These are phyloP conservation scores for Strobilomyces echinocephalus DNA, from an alignment of 768 basidiomycete species.

Conservation along the genomic window DNA sequence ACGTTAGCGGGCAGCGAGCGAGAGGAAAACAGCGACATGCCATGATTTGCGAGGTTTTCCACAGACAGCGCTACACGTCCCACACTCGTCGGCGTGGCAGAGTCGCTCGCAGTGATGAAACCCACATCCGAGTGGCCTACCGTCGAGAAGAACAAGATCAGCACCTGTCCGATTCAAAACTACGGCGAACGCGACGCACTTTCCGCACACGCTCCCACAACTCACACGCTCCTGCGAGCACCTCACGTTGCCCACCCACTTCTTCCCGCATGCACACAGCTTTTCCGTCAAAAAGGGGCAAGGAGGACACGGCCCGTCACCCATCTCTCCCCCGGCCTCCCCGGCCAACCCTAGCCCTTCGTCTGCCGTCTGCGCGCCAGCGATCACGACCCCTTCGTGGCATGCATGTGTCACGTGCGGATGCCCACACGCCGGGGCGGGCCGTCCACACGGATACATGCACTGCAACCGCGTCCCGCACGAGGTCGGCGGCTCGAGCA, in stretches of 20 bases:
- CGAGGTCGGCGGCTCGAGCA: slow-evolving; percentile 82
- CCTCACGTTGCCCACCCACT: slow-evolving; percentile 66
- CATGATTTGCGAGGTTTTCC: slow-evolving; percentile 85
- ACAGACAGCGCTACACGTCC: slow-evolving; percentile 69
- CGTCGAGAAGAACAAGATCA: not conserved
- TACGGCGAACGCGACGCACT: slow-evolving; percentile 38
- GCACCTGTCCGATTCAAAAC: not conserved
- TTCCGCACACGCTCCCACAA: slow-evolving; percentile 80
- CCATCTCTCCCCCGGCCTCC: not conserved
- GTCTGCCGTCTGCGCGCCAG: slow-evolving; percentile 23
- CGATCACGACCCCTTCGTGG: slow-evolving; percentile 56
- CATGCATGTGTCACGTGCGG: slow-evolving; percentile 72
- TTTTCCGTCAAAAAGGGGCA: slow-evolving; percentile 80
- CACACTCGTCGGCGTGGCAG: slow-evolving; percentile 84
- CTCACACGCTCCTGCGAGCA: slow-evolving; percentile 79
- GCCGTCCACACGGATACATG: slow-evolving; percentile 69
- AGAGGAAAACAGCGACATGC: slow-evolving; percentile 34
- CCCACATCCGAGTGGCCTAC: slow-evolving; percentile 71
- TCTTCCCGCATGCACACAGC: slow-evolving; percentile 87
- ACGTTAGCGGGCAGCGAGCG: not conserved
- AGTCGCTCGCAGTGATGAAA: slow-evolving; percentile 80
- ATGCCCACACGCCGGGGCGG: slow-evolving; percentile 77
- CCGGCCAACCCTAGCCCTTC: slow-evolving; percentile 15
- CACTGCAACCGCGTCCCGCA: slow-evolving; percentile 83
- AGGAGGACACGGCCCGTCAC: slow-evolving; percentile 59